These are phyloP conservation scores for Vitis rotundifolia DNA, from an alignment of 164 flowering plant species.

Conservation along the genomic window DNA sequence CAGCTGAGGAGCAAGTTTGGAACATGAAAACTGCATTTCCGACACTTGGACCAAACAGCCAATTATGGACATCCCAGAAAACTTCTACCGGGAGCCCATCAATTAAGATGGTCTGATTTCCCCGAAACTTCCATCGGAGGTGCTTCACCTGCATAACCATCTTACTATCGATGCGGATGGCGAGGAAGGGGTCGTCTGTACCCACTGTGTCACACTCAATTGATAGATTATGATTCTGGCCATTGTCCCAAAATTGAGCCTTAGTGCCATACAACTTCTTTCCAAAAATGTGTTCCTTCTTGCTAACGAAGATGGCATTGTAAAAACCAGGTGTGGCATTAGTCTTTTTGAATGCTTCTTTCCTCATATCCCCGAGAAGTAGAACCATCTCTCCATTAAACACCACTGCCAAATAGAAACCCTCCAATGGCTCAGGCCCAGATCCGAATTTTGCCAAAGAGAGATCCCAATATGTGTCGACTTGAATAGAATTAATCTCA, in stretches of 20 bases:
- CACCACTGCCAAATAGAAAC: not conserved
- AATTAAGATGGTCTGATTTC: no score
- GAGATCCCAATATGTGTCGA: no score
- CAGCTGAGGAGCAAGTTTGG: slow-evolving; percentile 14
- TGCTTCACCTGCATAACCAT: slow-evolving; percentile 21
- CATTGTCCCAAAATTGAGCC: no score
- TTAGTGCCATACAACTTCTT: no score
- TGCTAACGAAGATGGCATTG: slow-evolving; percentile 9
- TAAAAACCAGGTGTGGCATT: not conserved
- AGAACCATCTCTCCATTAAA: slow-evolving; percentile 14
- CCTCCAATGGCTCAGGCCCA: no score
- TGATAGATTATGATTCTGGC: no score
- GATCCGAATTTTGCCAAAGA: no score
- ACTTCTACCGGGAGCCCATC: no score
- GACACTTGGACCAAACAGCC: slow-evolving; percentile 18
- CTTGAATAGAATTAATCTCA: no score
- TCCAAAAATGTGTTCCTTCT: not conserved
- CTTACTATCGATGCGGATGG: slow-evolving; percentile 13
- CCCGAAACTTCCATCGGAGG: slow-evolving; percentile 28
- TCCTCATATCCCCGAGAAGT: slow-evolving; percentile 16
- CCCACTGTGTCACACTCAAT: slow-evolving; percentile 3
- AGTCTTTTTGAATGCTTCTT: slow-evolving; percentile 15
- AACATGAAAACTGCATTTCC: slow-evolving; percentile 21
- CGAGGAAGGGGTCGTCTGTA: slow-evolving; percentile 5
- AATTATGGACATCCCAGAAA: slow-evolving; percentile 20